Evolutionary conservation across 2,329 filamentous ascomycete species (phyloP), one percentile per base, ranked within the genome.

Genomic region (Blumeria graminis): DNA sequence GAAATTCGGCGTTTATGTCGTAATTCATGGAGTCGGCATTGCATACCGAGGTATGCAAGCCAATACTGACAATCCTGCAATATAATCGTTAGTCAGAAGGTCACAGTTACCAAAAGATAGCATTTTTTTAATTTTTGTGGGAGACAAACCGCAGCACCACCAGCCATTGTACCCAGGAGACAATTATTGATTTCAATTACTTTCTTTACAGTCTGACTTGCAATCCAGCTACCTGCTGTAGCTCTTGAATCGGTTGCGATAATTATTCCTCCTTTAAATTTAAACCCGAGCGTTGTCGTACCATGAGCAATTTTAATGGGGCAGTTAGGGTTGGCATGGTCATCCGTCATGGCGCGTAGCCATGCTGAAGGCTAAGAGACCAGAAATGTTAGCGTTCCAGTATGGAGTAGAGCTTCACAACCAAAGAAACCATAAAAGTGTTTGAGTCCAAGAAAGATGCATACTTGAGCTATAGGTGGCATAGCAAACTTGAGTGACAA

Each of bases 261-360:
- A 68, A 98, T 93, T 72, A 98, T 96, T 68, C 92, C 92, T 66
- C 89, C 89, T 73, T 96, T 82, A 77, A 96, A 98, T 68, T 90
- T 82, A 78, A 98, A 98, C 61, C 89, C 90, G 60, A 98, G 81
- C 55, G 92, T 98, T 58, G 92, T 98, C 60, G 92, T 98, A 68
- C 92, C 92, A 79, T 98, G 92, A 61, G 92, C 92, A 66, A 98
- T 89, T 78, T 98, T 98, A 78, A 98, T 98, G 64, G 92, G 92
- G 72, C 89, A 95, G 72, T 85, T 81, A 58, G 92, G 88, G 76
- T 98, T 98, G 65, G 88, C 82, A 71, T 89, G 82, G 78, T 98
- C 92, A 74, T 98, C 92, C 63, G 92, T 96, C 71, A 87, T 87
- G 64, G 92, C 86, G 68, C 92, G 89, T 66, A 98, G 86, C 84